Evolutionary conservation across 345 rosid species (phyloP).

Genomic region (Trapa incisa): DNA sequence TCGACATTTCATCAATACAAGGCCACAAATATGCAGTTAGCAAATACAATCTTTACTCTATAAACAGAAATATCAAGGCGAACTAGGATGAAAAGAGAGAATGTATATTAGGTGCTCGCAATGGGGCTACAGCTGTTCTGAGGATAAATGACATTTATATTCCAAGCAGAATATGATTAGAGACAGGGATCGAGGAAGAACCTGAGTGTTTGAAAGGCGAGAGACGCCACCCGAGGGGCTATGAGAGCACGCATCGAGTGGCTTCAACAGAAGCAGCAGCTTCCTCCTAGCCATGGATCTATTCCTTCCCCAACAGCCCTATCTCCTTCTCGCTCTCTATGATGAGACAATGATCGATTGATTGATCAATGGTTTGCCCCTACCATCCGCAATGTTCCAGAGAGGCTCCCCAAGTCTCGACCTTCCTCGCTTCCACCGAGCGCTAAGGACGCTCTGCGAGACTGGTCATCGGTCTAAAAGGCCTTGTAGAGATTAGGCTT

Average conservation of each 20-base stretch:
- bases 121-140: neutral
- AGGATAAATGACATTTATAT: neutral
- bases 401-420: no score
- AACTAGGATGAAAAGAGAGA: neutral
- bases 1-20: neutral
- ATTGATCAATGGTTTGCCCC: neutral
- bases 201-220: conserved; percentile 39
- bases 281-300: conserved; percentile 50
- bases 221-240: conserved; percentile 25
- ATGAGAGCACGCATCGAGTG: conserved; percentile 44
- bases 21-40: neutral
- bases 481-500: no score
- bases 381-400: no score
- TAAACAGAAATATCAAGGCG: neutral
- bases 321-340: neutral
- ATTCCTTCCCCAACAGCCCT: neutral
- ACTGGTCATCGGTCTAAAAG: no score
- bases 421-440: no score
- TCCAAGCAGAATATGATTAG: neutral
- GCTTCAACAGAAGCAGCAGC: conserved; percentile 66
- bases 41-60: neutral
- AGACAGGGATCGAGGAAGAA: conserved; percentile 7
- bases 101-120: neutral
- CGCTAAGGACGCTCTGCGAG: no score
- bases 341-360: neutral